Evolutionary conservation across 345 rosid genomes (phyloP).

Genomic region (Heritiera littoralis): DNA sequence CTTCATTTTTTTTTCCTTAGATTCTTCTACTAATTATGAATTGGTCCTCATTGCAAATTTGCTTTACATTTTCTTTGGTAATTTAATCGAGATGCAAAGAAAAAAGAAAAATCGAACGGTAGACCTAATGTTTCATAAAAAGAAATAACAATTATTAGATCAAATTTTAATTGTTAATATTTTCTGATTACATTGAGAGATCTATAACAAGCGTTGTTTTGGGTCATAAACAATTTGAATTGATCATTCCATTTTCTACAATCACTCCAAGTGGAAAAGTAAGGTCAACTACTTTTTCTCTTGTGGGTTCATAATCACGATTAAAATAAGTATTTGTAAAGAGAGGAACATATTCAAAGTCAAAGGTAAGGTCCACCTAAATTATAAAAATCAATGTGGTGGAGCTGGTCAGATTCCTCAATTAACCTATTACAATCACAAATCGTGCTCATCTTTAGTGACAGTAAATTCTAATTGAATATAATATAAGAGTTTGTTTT

Average conservation of each 20-base stretch:
- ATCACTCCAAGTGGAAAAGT: not conserved
- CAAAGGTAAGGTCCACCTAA: not conserved
- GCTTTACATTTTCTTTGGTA: no score
- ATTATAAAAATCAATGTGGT: not conserved
- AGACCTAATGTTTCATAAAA: no score
- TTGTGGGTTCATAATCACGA: not conserved
- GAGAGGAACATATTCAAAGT: conserved; percentile 7
- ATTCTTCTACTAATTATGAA: conserved; percentile 6
- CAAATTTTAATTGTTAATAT: no score
- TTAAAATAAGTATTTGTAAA: not conserved
- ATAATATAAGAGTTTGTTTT: no score
- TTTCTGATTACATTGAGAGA: no score
- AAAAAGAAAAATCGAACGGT: no score
- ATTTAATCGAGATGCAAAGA: no score
- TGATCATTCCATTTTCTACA: not conserved
- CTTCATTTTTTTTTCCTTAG: not conserved
- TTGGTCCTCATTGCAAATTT: not conserved
- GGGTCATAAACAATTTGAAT: no score
- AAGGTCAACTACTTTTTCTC: not conserved
- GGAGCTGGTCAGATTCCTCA: conserved; percentile 22
- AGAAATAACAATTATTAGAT: no score
- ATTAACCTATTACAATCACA: not conserved
- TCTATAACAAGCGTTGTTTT: not conserved
- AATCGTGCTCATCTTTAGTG: not conserved
- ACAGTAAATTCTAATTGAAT: no score